Conservation (phyloP, 2,329 filamentous ascomycete genomes). For the Pseudocercospora fijiensis region DNA sequence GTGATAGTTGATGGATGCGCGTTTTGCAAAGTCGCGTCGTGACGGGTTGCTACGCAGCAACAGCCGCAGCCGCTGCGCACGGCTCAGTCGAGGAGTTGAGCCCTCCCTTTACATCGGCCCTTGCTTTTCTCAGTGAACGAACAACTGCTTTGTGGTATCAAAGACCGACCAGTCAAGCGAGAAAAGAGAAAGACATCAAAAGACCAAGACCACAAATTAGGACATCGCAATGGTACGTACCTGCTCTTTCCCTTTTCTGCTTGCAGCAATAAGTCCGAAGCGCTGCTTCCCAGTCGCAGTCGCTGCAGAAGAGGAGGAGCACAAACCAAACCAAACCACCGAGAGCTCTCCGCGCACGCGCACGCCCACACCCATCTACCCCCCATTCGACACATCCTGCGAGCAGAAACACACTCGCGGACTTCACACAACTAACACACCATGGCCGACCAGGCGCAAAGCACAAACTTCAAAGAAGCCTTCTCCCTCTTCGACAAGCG, state of each 20-base stretch:
- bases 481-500: constrained; percentile 99
- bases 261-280: neutral
- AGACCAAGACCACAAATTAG: neutral
- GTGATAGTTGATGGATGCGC: neutral
- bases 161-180: neutral
- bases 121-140: neutral
- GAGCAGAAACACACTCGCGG: neutral
- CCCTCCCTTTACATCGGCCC: neutral
- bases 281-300: neutral
- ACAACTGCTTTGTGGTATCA: constrained; percentile 7
- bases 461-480: constrained; percentile 99
- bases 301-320: neutral
- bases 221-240: constrained; percentile 6
- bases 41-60: neutral
- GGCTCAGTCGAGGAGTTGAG: neutral
- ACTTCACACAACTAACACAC: neutral
- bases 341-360: neutral
- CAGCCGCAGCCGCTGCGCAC: neutral
- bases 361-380: neutral
- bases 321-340: neutral
- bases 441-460: constrained; percentile 60
- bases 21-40: neutral
- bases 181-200: neutral
- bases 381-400: neutral
- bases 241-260: constrained; percentile 10